A percentile compares a stretch with the other conserved stretches of the same genome.
Evolutionary conservation across 208 protist species (phyloP).

Genomic region (Angomonas ambiguus): DNA sequence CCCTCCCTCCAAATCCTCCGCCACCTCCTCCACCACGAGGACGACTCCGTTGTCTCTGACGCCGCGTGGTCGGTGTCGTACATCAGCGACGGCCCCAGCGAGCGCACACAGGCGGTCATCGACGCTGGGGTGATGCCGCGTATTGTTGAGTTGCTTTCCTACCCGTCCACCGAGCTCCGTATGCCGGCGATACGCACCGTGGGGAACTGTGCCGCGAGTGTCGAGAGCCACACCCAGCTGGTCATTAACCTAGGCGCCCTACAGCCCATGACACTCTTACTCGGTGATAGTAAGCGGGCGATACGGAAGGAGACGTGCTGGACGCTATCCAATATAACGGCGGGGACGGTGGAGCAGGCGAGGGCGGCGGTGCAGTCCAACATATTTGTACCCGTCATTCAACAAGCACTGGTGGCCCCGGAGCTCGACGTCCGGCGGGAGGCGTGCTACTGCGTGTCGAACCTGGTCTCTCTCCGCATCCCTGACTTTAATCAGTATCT

Average conservation of each 20-base stretch:
- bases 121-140: neutral
- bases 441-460: slow-evolving; percentile 97
- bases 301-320: slow-evolving; percentile 99
- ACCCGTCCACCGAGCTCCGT: slow-evolving; percentile 69
- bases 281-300: slow-evolving; percentile 75
- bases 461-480: slow-evolving; percentile 90
- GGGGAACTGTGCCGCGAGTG: slow-evolving; percentile 98
- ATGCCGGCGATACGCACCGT: slow-evolving; percentile 96
- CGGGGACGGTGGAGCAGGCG: slow-evolving; percentile 90
- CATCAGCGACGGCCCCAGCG: slow-evolving; percentile 94
- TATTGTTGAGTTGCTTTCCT: slow-evolving; percentile 42
- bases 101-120: slow-evolving; percentile 94
- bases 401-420: slow-evolving; percentile 57
- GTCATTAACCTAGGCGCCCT: slow-evolving; percentile 94
- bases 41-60: slow-evolving; percentile 71
- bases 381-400: slow-evolving; percentile 91
- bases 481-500: slow-evolving; percentile 34
- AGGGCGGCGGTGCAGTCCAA: slow-evolving; percentile 85
- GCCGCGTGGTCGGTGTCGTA: slow-evolving; percentile 85
- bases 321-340: slow-evolving; percentile 99
- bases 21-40: slow-evolving; percentile 83
- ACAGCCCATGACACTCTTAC: slow-evolving; percentile 61
- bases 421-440: slow-evolving; percentile 97
- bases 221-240: slow-evolving; percentile 95
- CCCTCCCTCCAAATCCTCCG: slow-evolving; percentile 90